A percentile compares a stretch with the other conserved stretches of the same genome.
Conservation (phyloP, 495 filamentous ascomycete species). For the Jackrogersella multiformis region DNA sequence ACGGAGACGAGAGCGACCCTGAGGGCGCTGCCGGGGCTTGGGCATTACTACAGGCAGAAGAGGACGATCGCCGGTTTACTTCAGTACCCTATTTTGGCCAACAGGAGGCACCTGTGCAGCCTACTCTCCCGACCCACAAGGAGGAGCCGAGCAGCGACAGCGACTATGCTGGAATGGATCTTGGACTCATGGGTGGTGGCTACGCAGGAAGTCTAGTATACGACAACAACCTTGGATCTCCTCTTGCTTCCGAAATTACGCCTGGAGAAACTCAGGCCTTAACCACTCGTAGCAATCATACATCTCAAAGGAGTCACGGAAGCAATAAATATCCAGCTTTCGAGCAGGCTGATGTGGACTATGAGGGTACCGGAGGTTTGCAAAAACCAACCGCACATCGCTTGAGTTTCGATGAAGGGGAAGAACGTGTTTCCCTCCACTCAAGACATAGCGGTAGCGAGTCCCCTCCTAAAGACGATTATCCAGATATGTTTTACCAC, state of each 20-base stretch:
- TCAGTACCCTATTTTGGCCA: conserved; percentile 44
- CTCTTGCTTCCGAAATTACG: conserved; percentile 42
- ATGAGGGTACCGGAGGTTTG: conserved; percentile 84
- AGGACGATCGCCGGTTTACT: conserved; percentile 78
- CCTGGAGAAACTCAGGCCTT: conserved; percentile 49
- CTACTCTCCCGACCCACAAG: conserved; percentile 47
- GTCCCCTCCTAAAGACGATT: conserved; percentile 69
- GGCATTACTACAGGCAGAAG: conserved; percentile 85
- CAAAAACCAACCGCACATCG: conserved; percentile 74
- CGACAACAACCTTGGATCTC: conserved; percentile 65
- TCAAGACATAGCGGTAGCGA: conserved; percentile 65
- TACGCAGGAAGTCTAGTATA: conserved; percentile 78
- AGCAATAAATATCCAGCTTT: conserved; percentile 51
- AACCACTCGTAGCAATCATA: conserved; percentile 42
- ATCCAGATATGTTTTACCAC: conserved; percentile 93
- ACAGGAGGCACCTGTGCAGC: conserved; percentile 52
- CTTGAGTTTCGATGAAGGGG: conserved; percentile 93
- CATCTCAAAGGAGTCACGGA: conserved; percentile 51
- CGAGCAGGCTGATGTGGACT: conserved; percentile 65
- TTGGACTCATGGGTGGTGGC: conserved; percentile 76
- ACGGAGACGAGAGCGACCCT: conserved; percentile 80
- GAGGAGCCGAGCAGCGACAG: conserved; percentile 70
- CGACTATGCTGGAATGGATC: conserved; percentile 76
- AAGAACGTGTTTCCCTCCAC: conserved; percentile 70
- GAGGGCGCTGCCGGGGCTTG: conserved; percentile 88